These are phyloP conservation scores for Botrytis sinoallii DNA, from an alignment of 2,329 filamentous ascomycete species.

Conservation along the genomic window DNA sequence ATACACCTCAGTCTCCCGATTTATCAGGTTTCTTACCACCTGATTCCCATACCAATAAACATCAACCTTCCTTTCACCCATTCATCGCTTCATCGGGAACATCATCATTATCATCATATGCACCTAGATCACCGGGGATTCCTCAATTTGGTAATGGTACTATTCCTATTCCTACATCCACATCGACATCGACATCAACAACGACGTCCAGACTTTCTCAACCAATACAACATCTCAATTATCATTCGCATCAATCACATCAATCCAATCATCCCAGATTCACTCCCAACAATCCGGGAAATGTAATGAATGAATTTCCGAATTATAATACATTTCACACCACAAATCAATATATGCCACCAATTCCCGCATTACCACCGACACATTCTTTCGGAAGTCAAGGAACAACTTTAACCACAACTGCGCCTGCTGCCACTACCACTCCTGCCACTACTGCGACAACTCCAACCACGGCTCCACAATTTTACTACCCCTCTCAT, in stretches of 20 bases:
- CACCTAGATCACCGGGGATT: constrained; percentile 35
- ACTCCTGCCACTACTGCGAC: background rate
- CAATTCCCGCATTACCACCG: constrained; percentile 33
- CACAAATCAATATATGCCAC: constrained; percentile 31
- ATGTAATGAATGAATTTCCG: constrained; percentile 19
- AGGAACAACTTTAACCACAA: constrained; percentile 2
- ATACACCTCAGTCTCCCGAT: constrained; percentile 39
- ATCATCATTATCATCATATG: constrained; percentile 26
- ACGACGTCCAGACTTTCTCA: background rate
- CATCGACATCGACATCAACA: constrained; percentile 25
- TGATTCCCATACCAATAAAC: constrained; percentile 27
- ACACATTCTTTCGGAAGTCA: constrained; percentile 25
- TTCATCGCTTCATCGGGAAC: background rate
- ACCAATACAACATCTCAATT: constrained; percentile 25
- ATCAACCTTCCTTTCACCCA: constrained; percentile 18
- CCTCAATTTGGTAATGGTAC: constrained; percentile 31
- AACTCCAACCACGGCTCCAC: background rate
- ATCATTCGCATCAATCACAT: constrained; percentile 27
- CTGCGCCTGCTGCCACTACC: background rate
- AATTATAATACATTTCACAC: constrained; percentile 24
- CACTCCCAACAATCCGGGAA: background rate
- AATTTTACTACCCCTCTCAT: constrained; percentile 14
- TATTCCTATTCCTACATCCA: constrained; percentile 25
- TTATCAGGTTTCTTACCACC: constrained; percentile 36
- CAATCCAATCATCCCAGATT: constrained; percentile 29